Base-by-base conservation (phyloP, 1,139 yeast species). In the Keqinozyma sinolaborantium region DNA sequence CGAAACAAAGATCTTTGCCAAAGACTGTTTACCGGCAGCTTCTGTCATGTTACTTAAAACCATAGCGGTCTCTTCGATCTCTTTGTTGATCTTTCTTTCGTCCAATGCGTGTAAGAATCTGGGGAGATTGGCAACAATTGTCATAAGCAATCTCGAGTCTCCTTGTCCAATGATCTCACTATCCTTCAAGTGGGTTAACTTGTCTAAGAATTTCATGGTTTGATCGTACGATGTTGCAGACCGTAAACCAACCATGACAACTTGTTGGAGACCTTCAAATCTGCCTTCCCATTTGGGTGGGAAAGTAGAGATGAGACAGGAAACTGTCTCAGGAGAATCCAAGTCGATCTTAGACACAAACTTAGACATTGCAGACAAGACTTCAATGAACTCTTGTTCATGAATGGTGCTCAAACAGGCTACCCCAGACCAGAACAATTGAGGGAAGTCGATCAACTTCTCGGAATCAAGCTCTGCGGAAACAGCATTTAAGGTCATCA, bases 231-330 rank as follows among this genome's bases (percentile, higher is more conserved):
- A 77, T 29, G 78, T 74, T 1, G 90, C 68, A 0, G 97, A 88
- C 32, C 95, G 64, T 38, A 92, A 63, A 0, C 99, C 99, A 28
- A 78, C 77, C 70, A 86, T 64, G 0, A 90, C 78, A 19, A 83
- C 72, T 32, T 75, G 80, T 46, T 88, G 95, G 8, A 94, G 62
- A 0, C 98, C 98, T 48, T 83, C 92, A 53, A 90, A 92, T 34
- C 80, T 73, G 1, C 97, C 96, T 50, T 87, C 95, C 98, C 98
- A 94, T 42, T 85, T 83, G 0, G 95, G 82, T 0, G 99, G 99
- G 53, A 90, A 92, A 0, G 94, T 83, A 0, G 94, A 76, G 14
- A 86, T 75, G 35, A 90, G 66, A 54, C 95, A 82, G 14, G 83
- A 76, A 2, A 88, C 92, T 0, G 95, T 87, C 36, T 86, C 95